Base-by-base conservation (phyloP, 306 rosid genomes). In the Corylus avellana region DNA sequence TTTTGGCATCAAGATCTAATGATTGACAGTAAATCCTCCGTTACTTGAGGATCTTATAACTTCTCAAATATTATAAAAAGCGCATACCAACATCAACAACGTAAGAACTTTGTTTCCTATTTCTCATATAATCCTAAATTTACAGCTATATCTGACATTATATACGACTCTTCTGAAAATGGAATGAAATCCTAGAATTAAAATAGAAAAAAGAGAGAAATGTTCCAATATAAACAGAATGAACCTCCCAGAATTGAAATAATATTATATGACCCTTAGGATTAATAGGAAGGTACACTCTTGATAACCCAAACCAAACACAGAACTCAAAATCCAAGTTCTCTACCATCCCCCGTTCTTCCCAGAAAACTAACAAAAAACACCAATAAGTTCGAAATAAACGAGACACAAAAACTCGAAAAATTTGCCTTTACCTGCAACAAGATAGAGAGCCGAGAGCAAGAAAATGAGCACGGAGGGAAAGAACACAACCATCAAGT, bases 401-500 rank as follows among this genome's bases (percentile, higher is more conserved):
- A 29, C 2, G 49, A n/a, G 29, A 37, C 46, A 63, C 73, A 44
- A 57, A 75, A 47, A 32, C 54, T 12, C 0, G 49, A 66, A 77
- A 77, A 78, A 27, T 18, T 27, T 16, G 49, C 14, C 92, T 83
- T 42, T 82, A 95, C 99, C 98, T 5, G 97, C 92, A 73, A 88
- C 18, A 37, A 95, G 97, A 86, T 95, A 95, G 27, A 90, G 87
- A 42, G 13, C 81, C 25, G 98, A 88, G 12, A 80, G 54, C 70
- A 72, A 74, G 82, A 95, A 95, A 77, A 92, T 51, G 74, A 95
- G 72, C 76, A 75, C 16, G 0, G 98, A 86, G 5, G 99, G 99
- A 84, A 92, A n/a, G 84, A 95, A 90, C 84, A 90, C 90, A 74
- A 95, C 93, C 97, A 89, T 85, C 97, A 94, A 89, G 82, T 86